Evolutionary conservation across 441 rosid species (phyloP), one percentile per base, ranked within the genome.

Genomic region (Populus trichocarpa): DNA sequence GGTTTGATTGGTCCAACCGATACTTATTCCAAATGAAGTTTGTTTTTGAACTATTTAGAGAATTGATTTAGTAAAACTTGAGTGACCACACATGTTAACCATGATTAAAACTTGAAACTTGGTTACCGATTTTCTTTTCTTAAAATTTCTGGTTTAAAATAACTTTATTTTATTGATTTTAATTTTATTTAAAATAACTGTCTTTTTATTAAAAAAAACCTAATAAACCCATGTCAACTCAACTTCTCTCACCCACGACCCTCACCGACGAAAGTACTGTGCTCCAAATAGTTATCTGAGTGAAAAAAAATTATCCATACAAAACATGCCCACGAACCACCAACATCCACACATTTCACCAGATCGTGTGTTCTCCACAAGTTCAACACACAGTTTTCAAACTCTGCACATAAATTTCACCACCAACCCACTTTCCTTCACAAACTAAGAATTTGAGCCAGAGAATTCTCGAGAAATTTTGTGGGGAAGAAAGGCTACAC

Each of bases 321-420:
- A 53, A 53, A 69, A 9, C 8, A 4, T 23, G 8, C 53, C 3
- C 7, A 8, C 14, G 14, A 38, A 7, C 57, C 32, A 35, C 0
- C 50, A 18, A 46, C 8, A 7, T 50, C 64, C 36, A 69, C 42
- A 16, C 42, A 16, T 32, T 32, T 16, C 22, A 67, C 40, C n/a
- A n/a, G 18, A 25, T 84, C 64, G 85, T 76, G 89, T 88, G 89
- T 11, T 67, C 84, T 28, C 89, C 90, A 82, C 90, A 84, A 57
- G 88, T 75, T 78, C 83, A 30, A 6, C 82, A 68, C 71, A 14
- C 16, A 78, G 36, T 42, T 40, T 35, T 59, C 38, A 42, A 64
- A 32, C 67, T 59, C 25, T 69, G 30, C 16, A 3, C 18, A 20
- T 10, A 22, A 14, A 33, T 14, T 69, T 57, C 71, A 32, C 22